A percentile compares a stretch with the other conserved stretches of the same genome.
phyloP scores from a whole-genome alignment of 176 grass and related monocot genomes.

The Neostapfia colusana region DNA sequence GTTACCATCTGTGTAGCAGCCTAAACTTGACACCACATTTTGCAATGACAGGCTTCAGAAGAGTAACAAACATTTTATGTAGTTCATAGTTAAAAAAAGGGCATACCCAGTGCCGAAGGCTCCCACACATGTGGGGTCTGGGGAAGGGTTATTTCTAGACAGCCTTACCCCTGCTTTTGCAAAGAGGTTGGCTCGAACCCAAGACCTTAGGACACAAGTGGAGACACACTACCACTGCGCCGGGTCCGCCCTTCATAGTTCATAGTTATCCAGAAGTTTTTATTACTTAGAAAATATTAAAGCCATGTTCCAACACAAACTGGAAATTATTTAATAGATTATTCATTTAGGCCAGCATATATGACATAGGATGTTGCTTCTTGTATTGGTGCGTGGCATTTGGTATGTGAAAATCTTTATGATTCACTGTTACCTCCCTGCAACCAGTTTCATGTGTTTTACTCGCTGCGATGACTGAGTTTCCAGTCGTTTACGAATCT shows the following conservation, averaged over 20 bases:
- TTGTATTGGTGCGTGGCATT: neutral
- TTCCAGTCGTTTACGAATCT: neutral
- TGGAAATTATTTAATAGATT: constrained; percentile 16
- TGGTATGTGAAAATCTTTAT: constrained; percentile 3
- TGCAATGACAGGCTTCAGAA: neutral
- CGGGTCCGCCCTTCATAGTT: too few relatives aligned
- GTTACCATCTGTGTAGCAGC: neutral
- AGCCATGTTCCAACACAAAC: constrained; percentile 4
- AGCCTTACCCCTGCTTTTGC: too few relatives aligned
- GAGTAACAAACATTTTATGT: neutral
- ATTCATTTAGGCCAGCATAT: neutral
- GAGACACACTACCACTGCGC: too few relatives aligned
- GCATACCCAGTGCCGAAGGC: too few relatives aligned
- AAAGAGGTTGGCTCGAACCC: too few relatives aligned
- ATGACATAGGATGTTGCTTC: neutral
- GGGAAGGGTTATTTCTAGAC: too few relatives aligned
- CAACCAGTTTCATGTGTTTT: constrained; percentile 6
- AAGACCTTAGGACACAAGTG: too few relatives aligned
- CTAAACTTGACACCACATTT: neutral
- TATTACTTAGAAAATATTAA: constrained; percentile 26
- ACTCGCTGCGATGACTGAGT: constrained; percentile 5
- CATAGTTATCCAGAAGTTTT: neutral
- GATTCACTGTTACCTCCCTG: neutral
- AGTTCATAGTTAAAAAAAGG: neutral
- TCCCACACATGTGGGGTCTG: too few relatives aligned